A percentile compares a stretch with the other conserved stretches of the same genome.
Evolutionary conservation across 1,139 yeast genomes (phyloP).

Genomic region (Debaryomyces singareniensis): DNA sequence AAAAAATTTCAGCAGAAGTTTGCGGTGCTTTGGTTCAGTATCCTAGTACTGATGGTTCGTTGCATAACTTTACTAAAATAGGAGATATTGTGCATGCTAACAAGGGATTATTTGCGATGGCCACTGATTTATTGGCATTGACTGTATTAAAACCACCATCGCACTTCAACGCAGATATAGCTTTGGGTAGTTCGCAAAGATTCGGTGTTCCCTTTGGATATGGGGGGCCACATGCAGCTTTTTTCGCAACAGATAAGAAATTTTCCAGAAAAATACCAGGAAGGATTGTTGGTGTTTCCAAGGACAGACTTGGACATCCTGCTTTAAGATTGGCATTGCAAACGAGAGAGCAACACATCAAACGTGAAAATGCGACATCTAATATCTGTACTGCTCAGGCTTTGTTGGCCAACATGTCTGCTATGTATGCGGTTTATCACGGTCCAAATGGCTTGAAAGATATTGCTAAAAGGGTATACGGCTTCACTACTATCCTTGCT

Average conservation of each 20-base stretch:
- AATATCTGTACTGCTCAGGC: constrained; percentile 99
- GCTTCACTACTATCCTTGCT: constrained; percentile 70
- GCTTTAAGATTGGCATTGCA: constrained; percentile 92
- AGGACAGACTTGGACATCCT: constrained; percentile 82
- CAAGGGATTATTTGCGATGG: constrained; percentile 77
- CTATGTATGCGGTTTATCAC: constrained; percentile 94
- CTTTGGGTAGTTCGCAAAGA: constrained; percentile 87
- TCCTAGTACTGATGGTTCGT: constrained; percentile 82
- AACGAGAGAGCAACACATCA: constrained; percentile 96
- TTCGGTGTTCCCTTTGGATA: constrained; percentile 97
- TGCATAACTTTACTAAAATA: constrained; percentile 48
- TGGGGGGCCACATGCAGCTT: constrained; percentile 99
- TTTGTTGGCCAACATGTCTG: constrained; percentile 86
- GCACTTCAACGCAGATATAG: constrained; percentile 86
- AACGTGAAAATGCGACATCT: constrained; percentile 95
- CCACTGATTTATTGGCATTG: constrained; percentile 85
- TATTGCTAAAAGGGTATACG: constrained; percentile 75
- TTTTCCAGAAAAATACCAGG: constrained; percentile 95
- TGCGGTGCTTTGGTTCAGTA: constrained; percentile 89
- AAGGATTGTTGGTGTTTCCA: constrained; percentile 86
- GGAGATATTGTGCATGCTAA: constrained; percentile 61
- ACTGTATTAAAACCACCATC: constrained; percentile 82
- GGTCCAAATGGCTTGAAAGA: constrained; percentile 85
- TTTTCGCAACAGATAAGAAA: constrained; percentile 75
- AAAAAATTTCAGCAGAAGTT: constrained; percentile 31